phyloP scores from a whole-genome alignment of 2,329 filamentous ascomycete species.

The Annulohypoxylon truncatum region DNA sequence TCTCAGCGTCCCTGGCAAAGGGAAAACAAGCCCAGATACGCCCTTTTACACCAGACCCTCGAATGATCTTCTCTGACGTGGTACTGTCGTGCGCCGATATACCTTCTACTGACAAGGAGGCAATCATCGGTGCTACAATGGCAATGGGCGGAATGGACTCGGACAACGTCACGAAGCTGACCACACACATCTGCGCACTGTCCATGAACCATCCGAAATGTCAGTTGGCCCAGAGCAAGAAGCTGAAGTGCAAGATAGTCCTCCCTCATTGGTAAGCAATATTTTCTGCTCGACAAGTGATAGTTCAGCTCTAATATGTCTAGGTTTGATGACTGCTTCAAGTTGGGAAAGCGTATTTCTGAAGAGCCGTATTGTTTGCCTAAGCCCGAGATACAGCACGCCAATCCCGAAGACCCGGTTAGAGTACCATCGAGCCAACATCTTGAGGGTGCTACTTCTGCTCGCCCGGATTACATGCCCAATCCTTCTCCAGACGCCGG shows the following conservation, averaged over 20 bases:
- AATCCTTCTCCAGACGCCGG: conserved; percentile 54
- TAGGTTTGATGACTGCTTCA: conserved; percentile 97
- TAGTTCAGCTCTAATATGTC: conserved; percentile 41
- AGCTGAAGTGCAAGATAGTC: conserved; percentile 81
- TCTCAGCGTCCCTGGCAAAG: conserved; percentile 75
- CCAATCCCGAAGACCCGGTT: conserved; percentile 65
- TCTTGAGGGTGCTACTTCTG: conserved; percentile 74
- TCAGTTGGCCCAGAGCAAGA: conserved; percentile 69
- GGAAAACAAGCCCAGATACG: conserved; percentile 80
- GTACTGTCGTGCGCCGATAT: conserved; percentile 86
- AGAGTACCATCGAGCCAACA: conserved; percentile 68
- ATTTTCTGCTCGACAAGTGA: background rate
- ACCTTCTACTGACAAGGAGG: conserved; percentile 87
- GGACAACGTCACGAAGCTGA: conserved; percentile 75
- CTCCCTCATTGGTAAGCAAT: conserved; percentile 84
- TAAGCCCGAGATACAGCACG: conserved; percentile 82
- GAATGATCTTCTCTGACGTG: conserved; percentile 89
- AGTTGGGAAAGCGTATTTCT: conserved; percentile 89
- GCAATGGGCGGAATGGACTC: conserved; percentile 89
- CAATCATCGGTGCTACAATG: conserved; percentile 88
- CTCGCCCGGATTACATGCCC: conserved; percentile 58
- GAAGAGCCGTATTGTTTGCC: conserved; percentile 89
- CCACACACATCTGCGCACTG: conserved; percentile 90
- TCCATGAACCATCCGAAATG: conserved; percentile 80
- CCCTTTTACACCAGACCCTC: conserved; percentile 89